Base-by-base conservation (phyloP, 345 rosid species). In the Citrus cavaleriei region DNA sequence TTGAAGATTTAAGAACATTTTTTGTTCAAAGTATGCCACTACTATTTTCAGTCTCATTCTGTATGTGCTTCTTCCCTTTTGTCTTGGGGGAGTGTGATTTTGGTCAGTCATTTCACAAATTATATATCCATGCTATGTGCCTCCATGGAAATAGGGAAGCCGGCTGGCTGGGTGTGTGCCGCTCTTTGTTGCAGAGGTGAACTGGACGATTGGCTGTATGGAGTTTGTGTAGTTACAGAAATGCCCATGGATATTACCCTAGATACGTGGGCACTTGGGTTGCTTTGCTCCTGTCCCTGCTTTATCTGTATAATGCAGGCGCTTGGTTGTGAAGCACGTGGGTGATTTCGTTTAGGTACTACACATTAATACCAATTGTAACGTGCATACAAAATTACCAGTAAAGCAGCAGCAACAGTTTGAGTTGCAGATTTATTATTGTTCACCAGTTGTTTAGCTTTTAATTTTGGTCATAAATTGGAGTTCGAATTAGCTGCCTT, bases 261-360 rank as follows among this genome's bases (percentile, higher is more conserved):
- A 22, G 46, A 30, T 75, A 7, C 61, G 13, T 30, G 60, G 73
- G 78, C 55, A 40, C 4, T 25, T 25, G 57, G 63, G 66, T 60
- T 42, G 66, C 4, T 37, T 49, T 54, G 10, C 68, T 32, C 34
- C 34, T 4, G 0, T 77, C 69, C 68, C 64, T 77, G 80, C 38
- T 28, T 78, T 79, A 80, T 78, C 87, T 83, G 81, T 68, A 63
- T 76, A 42, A 60, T 68, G 79, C 76, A 69, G 80, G 70, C 81
- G 86, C 78, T 68, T 72, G 86, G 78, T 69, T 66, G 85, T 76
- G 83, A 25, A 51, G 79, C 89, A 85, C 86, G 79, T 85, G 88
- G 82, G 76, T 40, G 63, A 55, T 77, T 54, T 60, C 35, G 16
- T 30, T 74, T 64, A 30, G 59, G 61, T 73, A 10, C n/a, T 10